Evolutionary conservation across 768 basidiomycete species (phyloP), one percentile per base, ranked within the genome.

Genomic region (Tephrocybe rancida): DNA sequence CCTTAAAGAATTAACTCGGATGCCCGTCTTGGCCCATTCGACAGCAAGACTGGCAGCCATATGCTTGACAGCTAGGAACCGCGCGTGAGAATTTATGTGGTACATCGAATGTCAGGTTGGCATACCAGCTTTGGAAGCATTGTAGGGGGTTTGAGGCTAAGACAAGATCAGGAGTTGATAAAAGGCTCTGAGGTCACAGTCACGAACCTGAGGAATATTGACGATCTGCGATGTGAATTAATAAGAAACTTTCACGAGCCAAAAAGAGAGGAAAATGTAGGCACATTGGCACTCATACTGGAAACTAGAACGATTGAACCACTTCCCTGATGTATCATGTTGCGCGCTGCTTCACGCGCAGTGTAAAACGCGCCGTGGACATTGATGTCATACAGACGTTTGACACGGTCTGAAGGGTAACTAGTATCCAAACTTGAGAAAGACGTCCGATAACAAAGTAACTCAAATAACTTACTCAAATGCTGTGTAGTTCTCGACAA

Each of bases 341-440:
- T 78, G 59, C 88, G 87, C 42, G 95, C 95, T 2, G 91, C 95
- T 70, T 98, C 95, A 24, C 96, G 87, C 9, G 96, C 96, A n/a
- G 94, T 96, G 74, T 88, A 96, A 75, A 92, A 95, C 13, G 86
- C 85, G 50, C 95, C 95, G 67, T 97, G 92, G 38, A 98, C 90
- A 64, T 98, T 98, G 76, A 98, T 84, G 63, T 94, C 92, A 66
- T 88, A 91, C 50, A 98, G 74, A 50, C 85, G 83, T 68, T 87
- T 87, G 62, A 93, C 84, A 47, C 89, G 87, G 57, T 93, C 88
- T 48, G 86, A 83, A 2, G 95, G 95, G 73, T 98, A 94, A 42
- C 89, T 91, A 52, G 27, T 35, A 67, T 48, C n/a, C n/a, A n/a
- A 19, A 46, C 25, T 42, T 29, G 18, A 39, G 18, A 51, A 44